Percentiles rank a stretch among this genome's conserved stretches.
Conservation (phyloP, 208 protist species). For the Crithidia brevicula region DNA sequence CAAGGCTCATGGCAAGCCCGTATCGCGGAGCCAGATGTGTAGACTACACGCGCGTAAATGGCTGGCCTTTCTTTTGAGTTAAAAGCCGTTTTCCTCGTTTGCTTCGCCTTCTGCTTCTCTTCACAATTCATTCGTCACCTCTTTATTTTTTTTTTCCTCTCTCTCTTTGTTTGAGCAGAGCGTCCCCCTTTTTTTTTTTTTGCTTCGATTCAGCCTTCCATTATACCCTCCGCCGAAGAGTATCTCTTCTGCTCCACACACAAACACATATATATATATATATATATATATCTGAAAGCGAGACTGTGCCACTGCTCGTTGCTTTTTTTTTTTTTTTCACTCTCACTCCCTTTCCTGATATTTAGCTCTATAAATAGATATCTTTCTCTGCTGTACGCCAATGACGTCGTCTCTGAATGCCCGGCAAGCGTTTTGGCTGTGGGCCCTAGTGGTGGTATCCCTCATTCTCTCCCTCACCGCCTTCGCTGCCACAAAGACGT, state of each 20-base stretch:
- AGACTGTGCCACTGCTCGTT: too few relatives aligned
- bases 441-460: neutral
- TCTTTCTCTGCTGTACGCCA: neutral
- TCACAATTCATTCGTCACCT: too few relatives aligned
- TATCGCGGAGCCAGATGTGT: too few relatives aligned
- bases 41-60: too few relatives aligned
- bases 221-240: too few relatives aligned
- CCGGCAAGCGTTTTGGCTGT: constrained; percentile 3
- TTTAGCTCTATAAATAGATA: neutral
- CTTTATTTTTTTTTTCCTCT: constrained; percentile 1
- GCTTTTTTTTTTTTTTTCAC: constrained; percentile 5
- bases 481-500: constrained; percentile 7
- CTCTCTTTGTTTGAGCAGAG: neutral
- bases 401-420: neutral
- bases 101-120: too few relatives aligned
- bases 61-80: too few relatives aligned
- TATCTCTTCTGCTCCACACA: too few relatives aligned
- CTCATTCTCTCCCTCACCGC: constrained; percentile 3
- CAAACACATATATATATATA: too few relatives aligned
- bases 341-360: neutral
- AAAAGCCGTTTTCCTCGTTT: too few relatives aligned
- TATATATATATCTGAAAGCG: too few relatives aligned
- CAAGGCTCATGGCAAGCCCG: too few relatives aligned
- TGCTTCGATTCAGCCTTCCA: neutral
- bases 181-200: neutral